These are phyloP conservation scores for Phytomonas sp. DNA, from an alignment of 208 protist species.

Conservation along the genomic window DNA sequence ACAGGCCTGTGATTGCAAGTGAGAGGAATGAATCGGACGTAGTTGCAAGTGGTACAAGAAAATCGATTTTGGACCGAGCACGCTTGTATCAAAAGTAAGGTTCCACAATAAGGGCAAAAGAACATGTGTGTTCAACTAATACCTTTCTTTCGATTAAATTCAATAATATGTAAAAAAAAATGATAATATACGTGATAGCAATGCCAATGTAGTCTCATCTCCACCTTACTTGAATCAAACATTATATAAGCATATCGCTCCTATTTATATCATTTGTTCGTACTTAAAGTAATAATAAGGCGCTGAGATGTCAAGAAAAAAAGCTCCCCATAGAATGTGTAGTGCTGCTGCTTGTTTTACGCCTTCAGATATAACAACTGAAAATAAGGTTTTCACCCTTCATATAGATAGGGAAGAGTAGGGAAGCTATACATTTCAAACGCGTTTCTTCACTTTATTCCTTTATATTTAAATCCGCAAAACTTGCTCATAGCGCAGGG, in stretches of 20 bases:
- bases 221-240: neutral
- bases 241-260: neutral
- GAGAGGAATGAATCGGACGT: slow-evolving; percentile 32
- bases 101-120: slow-evolving; percentile 88
- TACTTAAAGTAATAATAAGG: neutral
- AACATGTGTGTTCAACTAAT: slow-evolving; percentile 37
- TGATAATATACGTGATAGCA: neutral
- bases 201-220: neutral
- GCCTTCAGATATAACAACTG: neutral
- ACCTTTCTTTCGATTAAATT: slow-evolving; percentile 7
- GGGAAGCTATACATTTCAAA: neutral
- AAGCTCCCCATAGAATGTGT: neutral
- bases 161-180: slow-evolving; percentile 4
- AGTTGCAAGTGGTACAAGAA: slow-evolving; percentile 65
- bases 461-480: slow-evolving; percentile 2
- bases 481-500: neutral
- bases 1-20: slow-evolving; percentile 11
- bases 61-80: slow-evolving; percentile 32
- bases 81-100: slow-evolving; percentile 58
- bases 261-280: neutral
- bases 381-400: neutral
- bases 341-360: neutral
- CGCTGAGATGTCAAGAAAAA: neutral
- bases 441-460: slow-evolving; percentile 8
- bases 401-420: neutral